Conservation (phyloP, 2,329 filamentous ascomycete genomes). For the Alternaria tenuissima region DNA sequence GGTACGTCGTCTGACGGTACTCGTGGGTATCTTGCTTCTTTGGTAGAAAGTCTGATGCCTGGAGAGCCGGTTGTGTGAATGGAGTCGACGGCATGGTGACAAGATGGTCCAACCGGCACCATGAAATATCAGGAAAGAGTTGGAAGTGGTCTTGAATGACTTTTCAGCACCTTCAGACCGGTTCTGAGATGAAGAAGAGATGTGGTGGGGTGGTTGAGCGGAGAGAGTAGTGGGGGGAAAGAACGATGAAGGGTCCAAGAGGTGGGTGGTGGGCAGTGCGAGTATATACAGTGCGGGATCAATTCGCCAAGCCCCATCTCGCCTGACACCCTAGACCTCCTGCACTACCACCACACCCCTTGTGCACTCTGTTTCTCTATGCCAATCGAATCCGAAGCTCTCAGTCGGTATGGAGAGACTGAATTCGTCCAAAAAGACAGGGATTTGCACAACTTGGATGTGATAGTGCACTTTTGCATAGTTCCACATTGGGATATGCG, state of each 20-base stretch:
- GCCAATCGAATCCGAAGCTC: background rate
- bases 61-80: slow-evolving; percentile 2
- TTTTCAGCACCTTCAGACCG: slow-evolving; percentile 6
- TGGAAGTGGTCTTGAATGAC: slow-evolving; percentile 6
- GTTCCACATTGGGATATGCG: slow-evolving; percentile 10
- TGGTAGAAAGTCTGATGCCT: background rate
- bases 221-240: slow-evolving; percentile 12
- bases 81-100: slow-evolving; percentile 37
- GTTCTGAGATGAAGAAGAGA: slow-evolving; percentile 2
- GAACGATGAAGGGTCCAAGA: slow-evolving; percentile 16
- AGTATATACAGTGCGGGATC: slow-evolving; percentile 32
- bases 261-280: slow-evolving; percentile 29
- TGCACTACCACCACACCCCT: slow-evolving; percentile 14
- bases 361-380: slow-evolving; percentile 3
- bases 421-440: background rate
- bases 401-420: background rate
- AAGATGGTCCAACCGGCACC: slow-evolving; percentile 5
- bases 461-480: slow-evolving; percentile 12
- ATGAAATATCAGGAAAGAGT: slow-evolving; percentile 8
- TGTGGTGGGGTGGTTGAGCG: slow-evolving; percentile 11
- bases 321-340: slow-evolving; percentile 18
- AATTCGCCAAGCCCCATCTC: slow-evolving; percentile 29
- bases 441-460: background rate
- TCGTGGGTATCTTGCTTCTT: background rate
- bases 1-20: slow-evolving; percentile 38